These are phyloP conservation scores for Entomortierella chlamydospora DNA, from an alignment of 192 early-diverging fungal genomes.

Conservation along the genomic window DNA sequence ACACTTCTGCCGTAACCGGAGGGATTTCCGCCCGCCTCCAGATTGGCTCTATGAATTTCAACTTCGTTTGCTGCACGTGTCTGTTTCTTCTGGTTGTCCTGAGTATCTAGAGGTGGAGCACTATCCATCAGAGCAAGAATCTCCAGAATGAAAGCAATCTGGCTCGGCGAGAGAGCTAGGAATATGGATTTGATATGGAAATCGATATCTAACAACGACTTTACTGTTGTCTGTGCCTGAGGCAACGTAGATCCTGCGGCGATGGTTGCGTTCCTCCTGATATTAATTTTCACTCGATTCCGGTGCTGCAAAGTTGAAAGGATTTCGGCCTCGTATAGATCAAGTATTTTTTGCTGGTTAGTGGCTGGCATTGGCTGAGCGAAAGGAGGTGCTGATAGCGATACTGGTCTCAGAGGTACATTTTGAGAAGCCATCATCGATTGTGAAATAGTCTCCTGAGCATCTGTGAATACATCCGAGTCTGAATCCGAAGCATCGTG, in stretches of 20 bases:
- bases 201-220: constrained; percentile 54
- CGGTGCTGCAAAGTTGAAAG: constrained; percentile 61
- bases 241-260: constrained; percentile 6
- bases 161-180: constrained; percentile 53
- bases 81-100: not conserved
- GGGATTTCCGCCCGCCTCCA: not conserved
- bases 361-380: not conserved
- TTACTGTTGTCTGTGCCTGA: constrained; percentile 10
- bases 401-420: not conserved
- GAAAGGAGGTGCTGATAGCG: not conserved
- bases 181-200: constrained; percentile 53
- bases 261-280: constrained; percentile 43
- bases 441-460: constrained; percentile 37
- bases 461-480: constrained; percentile 43
- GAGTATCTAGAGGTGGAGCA: constrained; percentile 1
- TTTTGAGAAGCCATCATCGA: constrained; percentile 32
- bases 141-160: constrained; percentile 59
- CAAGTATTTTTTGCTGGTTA: not conserved
- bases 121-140: constrained; percentile 36
- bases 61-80: not conserved
- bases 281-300: constrained; percentile 59
- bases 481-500: constrained; percentile 40
- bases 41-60: not conserved
- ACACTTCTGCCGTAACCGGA: not conserved
- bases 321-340: constrained; percentile 57